phyloP scores from a whole-genome alignment of 2,329 filamentous ascomycete genomes.

The Aspergillus persii region DNA sequence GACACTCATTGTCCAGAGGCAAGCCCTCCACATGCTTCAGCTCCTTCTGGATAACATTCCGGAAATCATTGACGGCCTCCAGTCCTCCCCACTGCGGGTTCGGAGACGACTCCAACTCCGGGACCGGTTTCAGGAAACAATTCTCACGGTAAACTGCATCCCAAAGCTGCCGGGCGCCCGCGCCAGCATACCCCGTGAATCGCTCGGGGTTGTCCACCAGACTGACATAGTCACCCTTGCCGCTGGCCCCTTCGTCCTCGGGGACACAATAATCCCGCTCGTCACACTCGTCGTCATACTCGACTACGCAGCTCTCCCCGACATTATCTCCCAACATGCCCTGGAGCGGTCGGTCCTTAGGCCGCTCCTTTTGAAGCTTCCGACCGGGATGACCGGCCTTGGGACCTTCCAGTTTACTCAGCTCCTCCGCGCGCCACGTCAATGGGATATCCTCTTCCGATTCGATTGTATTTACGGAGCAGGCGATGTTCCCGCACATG shows the following conservation, averaged over 20 bases:
- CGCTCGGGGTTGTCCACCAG: constrained; percentile 89
- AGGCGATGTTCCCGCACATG: constrained; percentile 96
- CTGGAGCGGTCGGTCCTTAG: constrained; percentile 69
- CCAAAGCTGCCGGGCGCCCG: constrained; percentile 87
- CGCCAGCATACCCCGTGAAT: constrained; percentile 89
- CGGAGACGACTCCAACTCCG: constrained; percentile 27
- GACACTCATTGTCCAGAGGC: constrained; percentile 83
- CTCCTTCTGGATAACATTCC: constrained; percentile 55
- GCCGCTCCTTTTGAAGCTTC: constrained; percentile 66
- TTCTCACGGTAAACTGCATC: constrained; percentile 96
- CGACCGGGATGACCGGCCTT: constrained; percentile 84
- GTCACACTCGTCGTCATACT: constrained; percentile 96
- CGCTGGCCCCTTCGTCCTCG: constrained; percentile 82
- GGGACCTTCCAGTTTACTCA: constrained; percentile 89
- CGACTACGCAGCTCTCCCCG: constrained; percentile 92
- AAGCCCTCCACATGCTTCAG: constrained; percentile 53
- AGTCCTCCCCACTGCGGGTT: constrained; percentile 43
- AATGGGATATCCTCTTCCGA: constrained; percentile 91
- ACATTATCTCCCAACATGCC: constrained; percentile 82
- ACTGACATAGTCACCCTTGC: constrained; percentile 95
- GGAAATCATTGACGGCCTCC: constrained; percentile 60
- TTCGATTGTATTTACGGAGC: constrained; percentile 90
- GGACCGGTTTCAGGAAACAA: constrained; percentile 67
- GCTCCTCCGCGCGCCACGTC: constrained; percentile 86
- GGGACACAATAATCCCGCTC: constrained; percentile 95